Conservation (phyloP, 2,329 filamentous ascomycete genomes). For the Cladosporium halotolerans region DNA sequence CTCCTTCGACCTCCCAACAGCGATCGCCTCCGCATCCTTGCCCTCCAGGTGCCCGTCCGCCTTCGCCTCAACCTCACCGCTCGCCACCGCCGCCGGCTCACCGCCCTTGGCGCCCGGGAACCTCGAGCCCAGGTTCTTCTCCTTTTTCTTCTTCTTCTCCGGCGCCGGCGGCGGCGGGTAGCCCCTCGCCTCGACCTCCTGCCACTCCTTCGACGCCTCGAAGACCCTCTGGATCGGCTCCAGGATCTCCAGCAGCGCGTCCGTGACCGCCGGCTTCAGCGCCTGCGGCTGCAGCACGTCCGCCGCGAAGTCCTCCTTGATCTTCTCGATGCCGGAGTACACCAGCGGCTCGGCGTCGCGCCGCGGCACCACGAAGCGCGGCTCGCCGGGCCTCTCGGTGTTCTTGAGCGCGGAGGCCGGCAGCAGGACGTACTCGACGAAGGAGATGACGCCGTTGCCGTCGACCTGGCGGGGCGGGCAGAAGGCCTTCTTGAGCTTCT, state of each 20-base stretch:
- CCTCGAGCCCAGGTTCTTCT: constrained; percentile 67
- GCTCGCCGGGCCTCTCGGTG: constrained; percentile 33
- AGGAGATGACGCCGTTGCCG: constrained; percentile 78
- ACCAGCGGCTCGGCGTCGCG: constrained; percentile 66
- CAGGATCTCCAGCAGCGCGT: constrained; percentile 66
- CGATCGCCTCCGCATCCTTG: constrained; percentile 35
- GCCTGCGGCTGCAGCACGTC: constrained; percentile 69
- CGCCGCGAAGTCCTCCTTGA: constrained; percentile 72
- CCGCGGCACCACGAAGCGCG: constrained; percentile 61
- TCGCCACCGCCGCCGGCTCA: constrained; percentile 10
- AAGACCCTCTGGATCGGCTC: constrained; percentile 72
- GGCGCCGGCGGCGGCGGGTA: constrained; percentile 64
- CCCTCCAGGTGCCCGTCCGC: constrained; percentile 42
- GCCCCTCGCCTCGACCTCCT: constrained; percentile 67
- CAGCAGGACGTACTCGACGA: constrained; percentile 81
- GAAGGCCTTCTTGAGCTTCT: constrained; percentile 81
- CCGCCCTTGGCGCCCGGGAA: constrained; percentile 46
- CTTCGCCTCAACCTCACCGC: constrained; percentile 35
- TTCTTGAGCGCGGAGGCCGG: constrained; percentile 62
- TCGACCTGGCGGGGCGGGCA: constrained; percentile 70
- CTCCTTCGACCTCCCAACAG: constrained; percentile 36
- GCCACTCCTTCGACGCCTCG: constrained; percentile 68
- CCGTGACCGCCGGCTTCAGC: constrained; percentile 76
- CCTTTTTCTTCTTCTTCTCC: constrained; percentile 62
- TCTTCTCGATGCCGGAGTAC: constrained; percentile 67